These are phyloP conservation scores for Yarrowia sp. DNA, from an alignment of 805 yeast genomes.

Conservation along the genomic window DNA sequence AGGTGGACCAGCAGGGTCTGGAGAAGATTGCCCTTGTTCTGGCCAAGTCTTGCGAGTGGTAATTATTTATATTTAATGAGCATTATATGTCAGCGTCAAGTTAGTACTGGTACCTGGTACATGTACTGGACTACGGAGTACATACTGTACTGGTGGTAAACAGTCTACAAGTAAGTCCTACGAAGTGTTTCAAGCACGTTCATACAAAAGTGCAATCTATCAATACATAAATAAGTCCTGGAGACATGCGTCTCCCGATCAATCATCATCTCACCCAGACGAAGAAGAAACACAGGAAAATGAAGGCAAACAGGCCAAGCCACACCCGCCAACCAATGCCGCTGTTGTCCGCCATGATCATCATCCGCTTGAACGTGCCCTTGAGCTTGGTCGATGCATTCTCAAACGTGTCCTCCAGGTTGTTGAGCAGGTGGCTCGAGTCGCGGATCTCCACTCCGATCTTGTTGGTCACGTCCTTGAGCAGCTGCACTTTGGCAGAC, in stretches of 20 bases:
- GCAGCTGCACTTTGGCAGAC: slow-evolving; percentile 51
- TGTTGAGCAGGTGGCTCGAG: slow-evolving; percentile 47
- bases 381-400: slow-evolving; percentile 49
- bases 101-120: no score
- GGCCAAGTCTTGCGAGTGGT: slow-evolving; percentile 54
- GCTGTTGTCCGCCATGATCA: slow-evolving; percentile 59
- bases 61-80: no score
- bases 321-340: slow-evolving; percentile 66
- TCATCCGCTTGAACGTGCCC: slow-evolving; percentile 55
- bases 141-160: no score
- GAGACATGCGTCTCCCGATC: not conserved
- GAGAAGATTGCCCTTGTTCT: slow-evolving; percentile 58
- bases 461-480: slow-evolving; percentile 46
- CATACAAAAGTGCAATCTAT: not conserved
- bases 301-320: slow-evolving; percentile 49
- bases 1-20: slow-evolving; percentile 55
- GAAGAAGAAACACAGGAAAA: slow-evolving; percentile 47
- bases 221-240: slow-evolving; percentile 17
- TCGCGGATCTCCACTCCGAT: slow-evolving; percentile 67
- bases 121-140: no score
- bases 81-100: no score
- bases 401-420: slow-evolving; percentile 49
- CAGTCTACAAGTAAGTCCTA: not conserved
- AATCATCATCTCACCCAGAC: slow-evolving; percentile 33
- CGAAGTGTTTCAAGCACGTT: no score